A percentile compares a stretch with the other conserved stretches of the same genome.
Conservation (phyloP, 2,329 filamentous ascomycete genomes). For the Aciculosporium take region DNA sequence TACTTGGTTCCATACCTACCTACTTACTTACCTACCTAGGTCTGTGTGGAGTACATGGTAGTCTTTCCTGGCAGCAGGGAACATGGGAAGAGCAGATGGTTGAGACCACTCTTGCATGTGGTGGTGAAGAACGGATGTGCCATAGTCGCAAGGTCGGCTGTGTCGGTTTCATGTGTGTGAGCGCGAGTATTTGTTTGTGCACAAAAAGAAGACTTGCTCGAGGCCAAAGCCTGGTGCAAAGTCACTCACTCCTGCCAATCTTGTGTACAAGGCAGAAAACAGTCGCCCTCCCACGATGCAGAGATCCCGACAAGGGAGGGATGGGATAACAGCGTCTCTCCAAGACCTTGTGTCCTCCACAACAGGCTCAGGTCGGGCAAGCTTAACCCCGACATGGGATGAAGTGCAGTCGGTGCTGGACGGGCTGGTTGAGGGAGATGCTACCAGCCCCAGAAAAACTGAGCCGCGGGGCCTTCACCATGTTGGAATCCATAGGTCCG, state of each 20-base stretch:
- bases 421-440: not conserved
- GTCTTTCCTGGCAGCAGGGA: slow-evolving; percentile 2
- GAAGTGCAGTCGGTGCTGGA: slow-evolving; percentile 1
- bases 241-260: too few relatives aligned
- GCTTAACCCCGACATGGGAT: slow-evolving; percentile 2
- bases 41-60: slow-evolving; percentile 7
- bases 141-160: slow-evolving; percentile 17
- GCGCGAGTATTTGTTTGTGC: not conserved
- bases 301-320: too few relatives aligned
- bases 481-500: not conserved
- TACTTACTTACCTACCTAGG: too few relatives aligned
- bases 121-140: slow-evolving; percentile 11
- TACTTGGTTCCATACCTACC: too few relatives aligned
- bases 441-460: not conserved
- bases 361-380: not conserved
- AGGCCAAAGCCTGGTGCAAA: not conserved
- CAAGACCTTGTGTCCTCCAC: not conserved
- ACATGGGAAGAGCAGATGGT: slow-evolving; percentile 4
- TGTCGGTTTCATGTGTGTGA: slow-evolving; percentile 11
- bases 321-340: not conserved
- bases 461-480: not conserved
- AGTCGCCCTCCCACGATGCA: too few relatives aligned
- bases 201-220: too few relatives aligned
- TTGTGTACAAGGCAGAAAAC: too few relatives aligned
- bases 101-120: slow-evolving; percentile 10